Base-by-base conservation (phyloP, 371 early-diverging fungal genomes). In the Rhizopus delemar region DNA sequence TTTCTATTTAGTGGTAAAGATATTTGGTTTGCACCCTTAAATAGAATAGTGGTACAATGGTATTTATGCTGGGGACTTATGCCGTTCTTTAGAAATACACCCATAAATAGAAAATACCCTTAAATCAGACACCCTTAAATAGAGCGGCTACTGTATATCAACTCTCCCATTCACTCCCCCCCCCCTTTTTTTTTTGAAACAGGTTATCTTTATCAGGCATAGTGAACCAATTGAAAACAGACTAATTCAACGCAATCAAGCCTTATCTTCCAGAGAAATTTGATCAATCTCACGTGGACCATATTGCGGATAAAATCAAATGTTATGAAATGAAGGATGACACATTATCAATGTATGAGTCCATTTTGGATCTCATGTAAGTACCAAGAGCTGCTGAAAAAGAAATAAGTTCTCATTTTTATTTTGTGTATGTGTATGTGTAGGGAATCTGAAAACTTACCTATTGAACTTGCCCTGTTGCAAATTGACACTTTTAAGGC, bases 351-450 rank as follows among this genome's bases (percentile, higher is more conserved):
- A 56, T 41, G 56, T 43, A 32, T 56, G 31, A 45, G 33, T 56
- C 56, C 41, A 56, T 56, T 56, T 56, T 56, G 56, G 46, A 43
- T 46, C 31, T 46, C 45, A 22, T 56, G 46, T 56, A 56, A 34
- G 56, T 56, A 56, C 34, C 46, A 45, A 56, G 46, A 34, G 41
- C 34, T 32, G 0, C 32, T 43, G 31, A 41, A 46, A 56, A 46
- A 46, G 32, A 31, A 29, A 56, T 46, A 46, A 43, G 13, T 56
- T 34, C 34, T 45, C 12, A 56, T 56, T 56, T 45, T 46, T 32
- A 46, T 56, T 9, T 46, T 56, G 31, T 33, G 12, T 45, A 3
- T 50, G 12, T 45, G 31, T 50, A 50, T 34, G 33, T 32, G 34
- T 46, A 56, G 56, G 46, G 41, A 46, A 45, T 46, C 56, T 56